These are phyloP conservation scores for Rhynchospora breviuscula DNA, from an alignment of 176 grass and related monocot genomes.

Conservation along the genomic window DNA sequence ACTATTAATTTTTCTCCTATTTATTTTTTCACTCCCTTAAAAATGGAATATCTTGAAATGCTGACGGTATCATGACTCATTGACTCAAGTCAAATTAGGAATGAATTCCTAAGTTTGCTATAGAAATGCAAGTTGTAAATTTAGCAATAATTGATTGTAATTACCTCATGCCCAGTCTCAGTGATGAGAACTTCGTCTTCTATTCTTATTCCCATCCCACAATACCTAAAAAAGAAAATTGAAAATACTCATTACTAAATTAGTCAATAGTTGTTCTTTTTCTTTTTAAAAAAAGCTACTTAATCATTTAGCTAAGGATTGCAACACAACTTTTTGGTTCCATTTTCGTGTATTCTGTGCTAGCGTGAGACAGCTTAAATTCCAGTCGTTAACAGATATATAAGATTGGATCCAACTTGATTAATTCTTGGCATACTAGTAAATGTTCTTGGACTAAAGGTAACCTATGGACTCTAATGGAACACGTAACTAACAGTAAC, in stretches of 20 bases:
- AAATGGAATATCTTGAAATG: neutral
- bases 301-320: neutral
- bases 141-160: neutral
- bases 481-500: neutral
- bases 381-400: neutral
- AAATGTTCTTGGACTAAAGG: neutral
- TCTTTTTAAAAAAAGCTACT: neutral
- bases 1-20: neutral
- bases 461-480: neutral
- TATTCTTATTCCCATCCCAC: conserved; percentile 75
- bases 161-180: conserved; percentile 75
- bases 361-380: neutral
- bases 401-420: neutral
- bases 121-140: neutral
- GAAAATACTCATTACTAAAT: neutral
- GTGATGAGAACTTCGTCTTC: conserved; percentile 96
- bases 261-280: neutral
- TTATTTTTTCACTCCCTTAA: neutral
- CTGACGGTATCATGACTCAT: neutral
- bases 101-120: neutral
- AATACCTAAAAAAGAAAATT: conserved; percentile 25
- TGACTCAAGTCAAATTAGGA: neutral
- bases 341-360: neutral
- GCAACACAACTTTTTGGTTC: neutral
- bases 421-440: neutral